phyloP scores from a whole-genome alignment of 768 basidiomycete species.

The Hysterangium stoloniferum region DNA sequence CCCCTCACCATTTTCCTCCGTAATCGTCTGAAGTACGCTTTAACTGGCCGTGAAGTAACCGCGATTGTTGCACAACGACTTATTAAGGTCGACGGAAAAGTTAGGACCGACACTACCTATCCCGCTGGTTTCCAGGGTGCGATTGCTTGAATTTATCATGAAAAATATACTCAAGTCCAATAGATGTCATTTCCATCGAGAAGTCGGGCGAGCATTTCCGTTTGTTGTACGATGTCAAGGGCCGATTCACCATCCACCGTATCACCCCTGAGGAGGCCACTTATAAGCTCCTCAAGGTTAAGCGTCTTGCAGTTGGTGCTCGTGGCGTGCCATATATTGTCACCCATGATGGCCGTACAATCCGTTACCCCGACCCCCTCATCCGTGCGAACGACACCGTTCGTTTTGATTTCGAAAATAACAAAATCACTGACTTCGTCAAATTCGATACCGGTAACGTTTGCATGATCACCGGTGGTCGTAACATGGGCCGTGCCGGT shows the following conservation, averaged over 20 bases:
- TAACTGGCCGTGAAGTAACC: slow-evolving; percentile 94
- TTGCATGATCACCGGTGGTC: slow-evolving; percentile 96
- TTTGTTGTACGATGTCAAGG: slow-evolving; percentile 98
- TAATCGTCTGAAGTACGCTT: slow-evolving; percentile 98
- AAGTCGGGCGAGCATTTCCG: slow-evolving; percentile 99
- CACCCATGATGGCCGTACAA: slow-evolving; percentile 99
- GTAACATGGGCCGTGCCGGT: slow-evolving; percentile 99
- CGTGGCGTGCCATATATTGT: slow-evolving; percentile 95
- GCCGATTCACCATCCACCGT: slow-evolving; percentile 98
- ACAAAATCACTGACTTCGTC: slow-evolving; percentile 87
- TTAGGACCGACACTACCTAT: slow-evolving; percentile 94
- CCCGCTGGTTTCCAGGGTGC: slow-evolving; percentile 96
- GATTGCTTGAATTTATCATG: slow-evolving; percentile 25
- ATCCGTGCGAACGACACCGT: slow-evolving; percentile 97
- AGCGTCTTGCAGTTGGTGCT: slow-evolving; percentile 82
- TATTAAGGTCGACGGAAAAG: slow-evolving; percentile 98
- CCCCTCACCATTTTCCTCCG: slow-evolving; percentile 97
- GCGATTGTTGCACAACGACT: slow-evolving; percentile 92
- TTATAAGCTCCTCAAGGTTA: slow-evolving; percentile 96
- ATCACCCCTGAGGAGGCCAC: slow-evolving; percentile 95
- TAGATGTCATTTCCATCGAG: slow-evolving; percentile 95
- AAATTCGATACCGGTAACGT: slow-evolving; percentile 98
- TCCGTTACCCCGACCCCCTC: slow-evolving; percentile 95
- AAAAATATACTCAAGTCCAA: background rate
- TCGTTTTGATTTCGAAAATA: slow-evolving; percentile 92